These are phyloP conservation scores for Talaromyces sp. DNA, from an alignment of 2,329 filamentous ascomycete genomes.

Conservation along the genomic window DNA sequence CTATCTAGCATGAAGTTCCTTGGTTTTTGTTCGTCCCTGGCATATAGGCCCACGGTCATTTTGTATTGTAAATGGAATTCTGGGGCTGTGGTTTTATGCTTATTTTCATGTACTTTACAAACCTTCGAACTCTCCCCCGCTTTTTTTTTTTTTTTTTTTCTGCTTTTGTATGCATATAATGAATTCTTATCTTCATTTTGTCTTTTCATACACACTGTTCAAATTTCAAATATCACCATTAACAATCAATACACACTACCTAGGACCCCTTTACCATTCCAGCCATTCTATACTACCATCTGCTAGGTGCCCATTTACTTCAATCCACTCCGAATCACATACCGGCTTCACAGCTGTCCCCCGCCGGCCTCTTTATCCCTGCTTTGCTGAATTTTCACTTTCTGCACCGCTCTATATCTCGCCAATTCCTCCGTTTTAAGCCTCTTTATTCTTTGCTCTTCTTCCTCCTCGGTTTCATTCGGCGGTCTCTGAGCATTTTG, in stretches of 20 bases:
- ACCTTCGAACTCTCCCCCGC: slow-evolving; percentile 23
- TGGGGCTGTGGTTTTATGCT: slow-evolving; percentile 23
- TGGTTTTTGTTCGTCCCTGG: slow-evolving; percentile 6
- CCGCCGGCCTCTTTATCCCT: not conserved
- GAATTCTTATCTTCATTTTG: slow-evolving; percentile 16
- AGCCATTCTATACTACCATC: not conserved
- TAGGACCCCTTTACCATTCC: no score
- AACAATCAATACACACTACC: no score
- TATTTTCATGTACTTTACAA: slow-evolving; percentile 36
- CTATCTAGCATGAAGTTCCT: not conserved
- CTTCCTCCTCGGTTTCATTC: not conserved
- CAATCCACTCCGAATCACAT: no score
- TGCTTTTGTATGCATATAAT: slow-evolving; percentile 40
- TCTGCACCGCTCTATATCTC: not conserved
- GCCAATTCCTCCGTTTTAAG: not conserved
- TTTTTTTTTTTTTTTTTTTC: slow-evolving; percentile 21
- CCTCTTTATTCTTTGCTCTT: not conserved
- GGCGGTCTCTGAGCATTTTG: not conserved
- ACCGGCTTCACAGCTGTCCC: not conserved
- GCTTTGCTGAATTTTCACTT: not conserved
- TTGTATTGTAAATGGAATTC: slow-evolving; percentile 28
- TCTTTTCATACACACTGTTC: no score
- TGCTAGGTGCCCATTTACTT: not conserved
- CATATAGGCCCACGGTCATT: slow-evolving; percentile 2
- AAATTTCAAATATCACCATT: no score